Percentiles rank a stretch among this genome's conserved stretches.
Evolutionary conservation across 192 early-diverging fungal genomes (phyloP).

Genomic region (Phycomyces nitens): DNA sequence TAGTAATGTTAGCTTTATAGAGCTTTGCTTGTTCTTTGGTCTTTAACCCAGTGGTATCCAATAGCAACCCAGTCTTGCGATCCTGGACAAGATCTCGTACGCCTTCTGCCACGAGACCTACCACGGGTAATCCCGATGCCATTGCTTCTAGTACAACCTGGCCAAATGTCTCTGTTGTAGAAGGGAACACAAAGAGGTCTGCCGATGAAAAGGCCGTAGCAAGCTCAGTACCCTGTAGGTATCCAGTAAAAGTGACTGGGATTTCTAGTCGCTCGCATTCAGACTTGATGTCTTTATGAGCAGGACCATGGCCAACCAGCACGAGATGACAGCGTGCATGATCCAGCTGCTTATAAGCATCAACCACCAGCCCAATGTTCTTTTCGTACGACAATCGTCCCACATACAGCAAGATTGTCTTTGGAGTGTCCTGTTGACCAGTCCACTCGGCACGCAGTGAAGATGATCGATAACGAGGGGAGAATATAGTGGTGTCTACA

Average conservation of each 20-base stretch:
- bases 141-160: constrained; percentile 36
- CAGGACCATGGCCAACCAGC: constrained; percentile 36
- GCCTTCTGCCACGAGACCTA: constrained; percentile 26
- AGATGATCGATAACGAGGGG: constrained; percentile 17
- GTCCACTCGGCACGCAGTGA: constrained; percentile 28
- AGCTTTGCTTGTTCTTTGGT: constrained; percentile 13
- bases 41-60: constrained; percentile 11
- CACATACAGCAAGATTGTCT: constrained; percentile 30
- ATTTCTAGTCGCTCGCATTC: constrained; percentile 12
- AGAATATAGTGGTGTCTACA: constrained; percentile 28
- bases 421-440: constrained; percentile 6
- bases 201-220: constrained; percentile 34
- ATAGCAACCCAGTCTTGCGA: constrained; percentile 28
- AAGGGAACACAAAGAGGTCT: constrained; percentile 38
- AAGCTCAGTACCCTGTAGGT: constrained; percentile 23
- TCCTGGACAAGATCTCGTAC: constrained; percentile 32
- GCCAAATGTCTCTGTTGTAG: constrained; percentile 38
- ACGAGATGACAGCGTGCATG: constrained; percentile 31
- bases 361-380: constrained; percentile 27
- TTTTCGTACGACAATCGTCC: constrained; percentile 38
- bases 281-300: constrained; percentile 17
- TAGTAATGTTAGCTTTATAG: constrained; percentile 13
- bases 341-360: constrained; percentile 32
- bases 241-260: constrained; percentile 35
- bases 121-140: constrained; percentile 34